Conservation (phyloP, 805 yeast species). For the Saccharomyces paradoxus region DNA sequence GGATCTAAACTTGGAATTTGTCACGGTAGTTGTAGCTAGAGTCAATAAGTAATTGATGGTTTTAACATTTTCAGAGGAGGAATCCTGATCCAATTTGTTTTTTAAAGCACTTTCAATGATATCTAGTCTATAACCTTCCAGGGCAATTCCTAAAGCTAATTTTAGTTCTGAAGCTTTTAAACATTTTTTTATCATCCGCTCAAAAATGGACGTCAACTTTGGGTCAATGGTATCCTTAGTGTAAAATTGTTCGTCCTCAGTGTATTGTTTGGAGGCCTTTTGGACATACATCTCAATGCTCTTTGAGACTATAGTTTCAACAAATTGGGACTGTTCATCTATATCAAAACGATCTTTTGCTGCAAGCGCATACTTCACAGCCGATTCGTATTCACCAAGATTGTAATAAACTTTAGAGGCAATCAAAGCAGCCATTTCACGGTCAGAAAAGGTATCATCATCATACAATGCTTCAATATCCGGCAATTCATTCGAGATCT, state of each 20-base stretch:
- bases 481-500: slow-evolving; percentile 81
- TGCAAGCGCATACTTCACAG: slow-evolving; percentile 79
- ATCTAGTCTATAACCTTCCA: slow-evolving; percentile 83
- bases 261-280: slow-evolving; percentile 44
- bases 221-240: slow-evolving; percentile 40
- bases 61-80: slow-evolving; percentile 39
- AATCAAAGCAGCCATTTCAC: slow-evolving; percentile 80
- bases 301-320: slow-evolving; percentile 88
- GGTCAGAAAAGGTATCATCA: slow-evolving; percentile 66
- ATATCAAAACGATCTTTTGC: slow-evolving; percentile 78
- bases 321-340: slow-evolving; percentile 66
- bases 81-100: slow-evolving; percentile 31
- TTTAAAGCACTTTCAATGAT: slow-evolving; percentile 54
- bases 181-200: slow-evolving; percentile 79
- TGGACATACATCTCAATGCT: slow-evolving; percentile 78
- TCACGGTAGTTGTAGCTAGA: slow-evolving; percentile 60
- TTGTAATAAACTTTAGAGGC: slow-evolving; percentile 88
- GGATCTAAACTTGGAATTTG: slow-evolving; percentile 57
- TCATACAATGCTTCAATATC: slow-evolving; percentile 89
- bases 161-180: slow-evolving; percentile 60
- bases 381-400: slow-evolving; percentile 85
- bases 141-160: slow-evolving; percentile 81
- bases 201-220: slow-evolving; percentile 63
- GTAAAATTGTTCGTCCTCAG: slow-evolving; percentile 17
- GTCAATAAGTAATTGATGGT: slow-evolving; percentile 69